Conservation (phyloP, 148 eudicot genomes). For the Drosera capensis region DNA sequence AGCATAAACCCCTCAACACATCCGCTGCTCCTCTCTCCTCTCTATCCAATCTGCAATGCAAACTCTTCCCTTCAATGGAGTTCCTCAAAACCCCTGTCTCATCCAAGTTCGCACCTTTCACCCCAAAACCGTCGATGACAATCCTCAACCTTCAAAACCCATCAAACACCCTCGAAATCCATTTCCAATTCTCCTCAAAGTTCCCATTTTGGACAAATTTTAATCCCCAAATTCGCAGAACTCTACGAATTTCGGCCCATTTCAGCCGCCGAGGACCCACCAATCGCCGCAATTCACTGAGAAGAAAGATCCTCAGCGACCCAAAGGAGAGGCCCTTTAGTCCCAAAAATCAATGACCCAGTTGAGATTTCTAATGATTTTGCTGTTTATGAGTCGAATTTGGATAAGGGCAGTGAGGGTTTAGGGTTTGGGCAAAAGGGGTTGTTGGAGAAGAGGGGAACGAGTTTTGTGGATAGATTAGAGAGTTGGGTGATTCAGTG, state of each 20-base stretch:
- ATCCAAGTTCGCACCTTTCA: conserved; percentile 8
- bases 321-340: conserved; percentile 30
- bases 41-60: too few species aligned
- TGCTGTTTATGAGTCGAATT: conserved; percentile 10
- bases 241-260: conserved; percentile 30
- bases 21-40: too few species aligned
- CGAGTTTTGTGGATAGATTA: conserved; percentile 38
- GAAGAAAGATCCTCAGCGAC: conserved; percentile 42
- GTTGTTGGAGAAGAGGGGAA: conserved; percentile 31
- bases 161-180: conserved; percentile 13
- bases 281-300: conserved; percentile 44
- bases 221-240: conserved; percentile 12
- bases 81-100: conserved; percentile 13
- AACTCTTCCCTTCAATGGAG: conserved; percentile 19
- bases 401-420: conserved; percentile 7
- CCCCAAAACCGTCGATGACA: conserved; percentile 11
- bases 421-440: conserved; percentile 10
- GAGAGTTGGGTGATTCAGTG: conserved; percentile 66
- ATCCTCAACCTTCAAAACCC: conserved; percentile 14
- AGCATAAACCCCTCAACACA: too few species aligned
- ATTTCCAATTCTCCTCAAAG: conserved; percentile 7
- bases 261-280: conserved; percentile 31
- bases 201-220: conserved; percentile 9
- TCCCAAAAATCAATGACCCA: conserved; percentile 13
- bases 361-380: conserved; percentile 15